Base-by-base conservation (phyloP, 192 early-diverging fungal species). In the Backusella morwellensis region DNA sequence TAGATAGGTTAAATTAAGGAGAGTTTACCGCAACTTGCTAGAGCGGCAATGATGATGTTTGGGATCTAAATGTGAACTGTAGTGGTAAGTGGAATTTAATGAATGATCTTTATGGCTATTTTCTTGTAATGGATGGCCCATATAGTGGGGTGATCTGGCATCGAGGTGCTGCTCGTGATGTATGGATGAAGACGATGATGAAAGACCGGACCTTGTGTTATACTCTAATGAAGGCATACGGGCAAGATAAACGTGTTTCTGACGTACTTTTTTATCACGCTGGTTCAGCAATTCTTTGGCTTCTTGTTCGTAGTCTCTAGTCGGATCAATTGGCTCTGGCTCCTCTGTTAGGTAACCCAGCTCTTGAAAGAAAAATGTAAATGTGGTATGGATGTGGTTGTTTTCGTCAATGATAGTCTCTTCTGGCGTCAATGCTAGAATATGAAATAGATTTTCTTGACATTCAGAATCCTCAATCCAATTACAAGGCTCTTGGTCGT, bases 241-340 rank as follows among this genome's bases (percentile, higher is more conserved):
- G 5, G 17, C 14, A 5, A 72, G 41, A 72, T 72, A 42, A 72
- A 72, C 42, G 42, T 72, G 70, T 19, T 72, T 72, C 40, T 72
- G 40, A 32, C 70, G 70, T 47, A 50, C 70, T 34, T 68, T 75
- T 7, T 47, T 63, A 32, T 68, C 32, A 44, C 74, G 59, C n/a
- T 40, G 40, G 12, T 17, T 67, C 2, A 68, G 15, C 2, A 75
- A 21, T 1, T 44, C 67, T 29, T 32, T 67, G n/a, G 66, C 66
- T 59, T 79, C 77, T 56, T 52, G 38, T 44, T 74, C 77, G 34
- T 79, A 79, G 26, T 79, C 73, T 47, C 63, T 70, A n/a, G 21
- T 78, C 12, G 80, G 80, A 75, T 82, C 80, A 71, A 82, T 78
- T 15, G 71, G 77, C 7, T 82, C 77, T 11, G 80, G 80, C 40